A percentile compares a stretch with the other conserved stretches of the same genome.
Evolutionary conservation across 768 basidiomycete genomes (phyloP).

Genomic region (Lactarius pseudohatsudake): DNA sequence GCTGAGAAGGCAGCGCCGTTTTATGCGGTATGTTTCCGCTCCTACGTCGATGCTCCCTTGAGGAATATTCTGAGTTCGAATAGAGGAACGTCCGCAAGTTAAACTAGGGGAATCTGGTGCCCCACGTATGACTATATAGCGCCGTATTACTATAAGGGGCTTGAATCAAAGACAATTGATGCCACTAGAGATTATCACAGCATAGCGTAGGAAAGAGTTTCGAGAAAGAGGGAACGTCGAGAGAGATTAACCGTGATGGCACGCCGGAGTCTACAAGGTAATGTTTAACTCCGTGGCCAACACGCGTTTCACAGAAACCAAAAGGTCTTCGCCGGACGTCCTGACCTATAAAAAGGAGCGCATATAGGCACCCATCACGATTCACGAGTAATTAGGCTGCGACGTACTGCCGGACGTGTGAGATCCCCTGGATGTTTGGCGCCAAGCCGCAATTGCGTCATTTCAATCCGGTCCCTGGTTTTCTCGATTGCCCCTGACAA

Average conservation of each 20-base stretch:
- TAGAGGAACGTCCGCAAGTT: slow-evolving; percentile 17
- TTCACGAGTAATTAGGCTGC: background rate
- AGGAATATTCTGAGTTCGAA: background rate
- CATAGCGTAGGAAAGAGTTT: background rate
- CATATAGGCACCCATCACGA: background rate
- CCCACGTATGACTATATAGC: background rate
- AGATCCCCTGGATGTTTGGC: background rate
- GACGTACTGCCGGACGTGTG: background rate
- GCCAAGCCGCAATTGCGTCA: background rate
- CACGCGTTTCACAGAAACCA: background rate
- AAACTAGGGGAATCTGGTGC: background rate
- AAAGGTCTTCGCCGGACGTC: slow-evolving; percentile 1
- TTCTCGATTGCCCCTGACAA: background rate
- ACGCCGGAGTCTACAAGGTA: background rate
- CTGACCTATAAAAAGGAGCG: background rate
- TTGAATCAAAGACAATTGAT: background rate
- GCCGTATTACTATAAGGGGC: background rate
- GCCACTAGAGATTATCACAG: background rate
- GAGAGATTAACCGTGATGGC: background rate
- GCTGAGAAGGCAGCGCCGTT: slow-evolving; percentile 18
- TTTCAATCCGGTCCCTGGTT: background rate
- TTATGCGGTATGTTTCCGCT: slow-evolving; percentile 7
- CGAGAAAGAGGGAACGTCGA: background rate
- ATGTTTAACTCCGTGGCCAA: slow-evolving; percentile 1
- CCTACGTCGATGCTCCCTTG: too few relatives aligned